A percentile compares a stretch with the other conserved stretches of the same genome.
Evolutionary conservation across 441 rosid genomes (phyloP).

Genomic region (Iberis amara): DNA sequence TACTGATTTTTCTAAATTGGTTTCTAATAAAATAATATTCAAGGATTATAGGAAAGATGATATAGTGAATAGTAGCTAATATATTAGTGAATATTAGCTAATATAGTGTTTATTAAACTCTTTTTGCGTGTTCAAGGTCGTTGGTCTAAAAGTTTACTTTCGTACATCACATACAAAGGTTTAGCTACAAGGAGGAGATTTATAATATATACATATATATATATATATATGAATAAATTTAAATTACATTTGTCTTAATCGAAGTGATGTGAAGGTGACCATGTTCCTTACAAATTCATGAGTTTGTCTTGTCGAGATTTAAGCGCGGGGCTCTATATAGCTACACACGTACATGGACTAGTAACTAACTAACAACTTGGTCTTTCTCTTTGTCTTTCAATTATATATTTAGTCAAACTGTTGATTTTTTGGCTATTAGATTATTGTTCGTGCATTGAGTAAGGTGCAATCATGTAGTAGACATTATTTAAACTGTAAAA

Average conservation of each 20-base stretch:
- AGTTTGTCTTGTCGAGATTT: conserved; percentile 33
- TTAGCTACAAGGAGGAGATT: conserved; percentile 14
- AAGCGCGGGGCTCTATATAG: conserved; percentile 33
- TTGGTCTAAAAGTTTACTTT: conserved; percentile 33
- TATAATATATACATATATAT: not conserved
- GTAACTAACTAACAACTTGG: conserved; percentile 29
- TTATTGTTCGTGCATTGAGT: no score
- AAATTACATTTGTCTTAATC: conserved; percentile 22
- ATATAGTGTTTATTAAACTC: not conserved
- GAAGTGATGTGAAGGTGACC: conserved; percentile 35
- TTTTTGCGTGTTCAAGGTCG: conserved; percentile 27
- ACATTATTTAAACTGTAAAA: no score
- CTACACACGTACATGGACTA: conserved; percentile 17
- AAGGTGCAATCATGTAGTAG: no score
- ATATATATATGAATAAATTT: not conserved
- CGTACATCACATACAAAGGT: conserved; percentile 23
- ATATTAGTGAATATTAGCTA: conserved; percentile 17
- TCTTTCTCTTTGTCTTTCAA: conserved; percentile 11
- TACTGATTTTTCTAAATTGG: no score
- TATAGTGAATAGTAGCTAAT: no score
- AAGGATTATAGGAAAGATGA: no score
- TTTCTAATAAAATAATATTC: no score
- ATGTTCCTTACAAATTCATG: conserved; percentile 28
- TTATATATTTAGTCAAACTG: conserved; percentile 9
- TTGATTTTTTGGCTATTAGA: not conserved